Evolutionary conservation across 352 stramenopile species (phyloP).

Genomic region (Phytophthora tentaculata): DNA sequence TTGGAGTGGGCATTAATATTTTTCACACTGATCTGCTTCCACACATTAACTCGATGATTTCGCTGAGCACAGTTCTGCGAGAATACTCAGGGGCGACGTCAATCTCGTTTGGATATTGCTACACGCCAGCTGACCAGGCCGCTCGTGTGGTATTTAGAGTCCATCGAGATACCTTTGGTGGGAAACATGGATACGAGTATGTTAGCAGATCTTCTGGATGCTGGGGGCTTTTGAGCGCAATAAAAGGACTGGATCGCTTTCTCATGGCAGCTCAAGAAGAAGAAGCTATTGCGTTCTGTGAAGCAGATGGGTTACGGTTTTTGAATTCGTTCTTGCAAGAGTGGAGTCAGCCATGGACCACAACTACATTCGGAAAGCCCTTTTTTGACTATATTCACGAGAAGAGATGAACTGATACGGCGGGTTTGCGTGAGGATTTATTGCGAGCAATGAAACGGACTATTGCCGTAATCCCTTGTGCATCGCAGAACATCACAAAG

Average conservation of each 20-base stretch:
- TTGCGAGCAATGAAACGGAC: conserved; percentile 12
- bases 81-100: conserved; percentile 21
- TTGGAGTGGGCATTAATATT: conserved; percentile 28
- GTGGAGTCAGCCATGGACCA: conserved; percentile 3
- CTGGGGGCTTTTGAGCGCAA: conserved; percentile 13
- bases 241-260: conserved; percentile 16
- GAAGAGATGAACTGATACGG: neutral
- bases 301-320: conserved; percentile 23
- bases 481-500: conserved; percentile 20
- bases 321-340: conserved; percentile 18
- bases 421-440: conserved; percentile 7
- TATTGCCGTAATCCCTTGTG: conserved; percentile 8
- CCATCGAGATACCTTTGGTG: conserved; percentile 7
- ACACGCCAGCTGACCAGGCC: conserved; percentile 7
- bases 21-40: conserved; percentile 30
- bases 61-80: conserved; percentile 13
- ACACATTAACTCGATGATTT: conserved; percentile 17
- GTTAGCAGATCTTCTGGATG: neutral
- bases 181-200: conserved; percentile 1
- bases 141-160: conserved; percentile 25
- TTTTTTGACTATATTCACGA: conserved; percentile 13
- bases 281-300: conserved; percentile 22
- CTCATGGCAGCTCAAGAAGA: conserved; percentile 19
- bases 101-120: conserved; percentile 28
- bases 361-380: conserved; percentile 6